Conservation (phyloP, 257 asterid genomes). For the Jacaranda copaia region DNA sequence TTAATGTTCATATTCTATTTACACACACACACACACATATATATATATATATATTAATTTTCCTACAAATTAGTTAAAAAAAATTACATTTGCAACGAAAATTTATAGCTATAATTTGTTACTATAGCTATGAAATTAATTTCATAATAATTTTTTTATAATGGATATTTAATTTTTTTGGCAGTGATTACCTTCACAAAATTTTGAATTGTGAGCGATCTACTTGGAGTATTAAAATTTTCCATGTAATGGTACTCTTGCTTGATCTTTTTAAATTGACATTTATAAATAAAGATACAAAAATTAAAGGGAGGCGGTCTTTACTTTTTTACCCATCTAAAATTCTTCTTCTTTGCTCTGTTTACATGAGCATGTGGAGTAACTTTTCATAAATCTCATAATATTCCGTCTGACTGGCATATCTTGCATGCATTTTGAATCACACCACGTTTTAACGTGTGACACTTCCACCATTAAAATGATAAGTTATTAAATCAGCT, state of each 20-base stretch:
- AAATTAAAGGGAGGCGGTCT: neutral
- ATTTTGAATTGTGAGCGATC: too few species aligned
- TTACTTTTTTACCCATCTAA: neutral
- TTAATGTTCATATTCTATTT: too few species aligned
- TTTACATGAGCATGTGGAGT: neutral
- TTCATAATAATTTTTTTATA: too few species aligned
- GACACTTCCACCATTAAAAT: neutral
- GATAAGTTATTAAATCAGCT: neutral
- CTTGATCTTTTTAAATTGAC: neutral
- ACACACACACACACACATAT: too few species aligned
- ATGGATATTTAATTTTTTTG: too few species aligned
- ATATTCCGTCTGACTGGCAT: too few species aligned
- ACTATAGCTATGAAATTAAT: too few species aligned
- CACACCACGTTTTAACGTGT: constrained; percentile 23
- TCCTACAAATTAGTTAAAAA: too few species aligned
- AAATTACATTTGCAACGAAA: too few species aligned
- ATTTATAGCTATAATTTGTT: too few species aligned
- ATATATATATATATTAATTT: too few species aligned
- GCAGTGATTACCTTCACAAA: too few species aligned
- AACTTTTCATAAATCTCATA: neutral
- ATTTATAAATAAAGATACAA: neutral
- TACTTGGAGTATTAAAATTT: neutral
- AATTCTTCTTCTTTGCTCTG: neutral
- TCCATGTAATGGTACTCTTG: neutral
- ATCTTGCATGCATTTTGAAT: neutral